Percentiles rank a stretch among this genome's conserved stretches.
Evolutionary conservation across 257 asterid species (phyloP).

Genomic region (Oldenlandia corymbosa): DNA sequence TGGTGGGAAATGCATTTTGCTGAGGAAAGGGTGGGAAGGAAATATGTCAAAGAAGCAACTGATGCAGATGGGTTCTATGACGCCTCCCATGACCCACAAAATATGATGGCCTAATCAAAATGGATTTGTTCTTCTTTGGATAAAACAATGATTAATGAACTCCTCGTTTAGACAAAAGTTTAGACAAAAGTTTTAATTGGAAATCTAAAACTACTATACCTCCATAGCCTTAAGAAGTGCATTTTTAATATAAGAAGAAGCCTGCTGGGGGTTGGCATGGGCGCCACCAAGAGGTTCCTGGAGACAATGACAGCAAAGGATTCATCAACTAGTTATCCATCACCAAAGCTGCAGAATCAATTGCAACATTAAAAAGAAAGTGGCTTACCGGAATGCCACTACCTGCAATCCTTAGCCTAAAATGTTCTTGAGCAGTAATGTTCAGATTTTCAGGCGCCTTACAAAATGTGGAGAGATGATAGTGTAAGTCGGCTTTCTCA

Average conservation of each 20-base stretch:
- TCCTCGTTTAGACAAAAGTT: neutral
- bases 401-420: slow-evolving; percentile 37
- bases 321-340: too few species aligned
- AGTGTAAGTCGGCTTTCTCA: neutral
- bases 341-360: neutral
- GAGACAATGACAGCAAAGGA: neutral
- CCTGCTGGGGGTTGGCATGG: slow-evolving; percentile 48
- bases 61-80: slow-evolving; percentile 32
- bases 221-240: slow-evolving; percentile 46
- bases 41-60: slow-evolving; percentile 31
- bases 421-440: slow-evolving; percentile 48
- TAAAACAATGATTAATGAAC: too few species aligned
- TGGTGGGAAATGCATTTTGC: slow-evolving; percentile 60
- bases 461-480: neutral
- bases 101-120: slow-evolving; percentile 34
- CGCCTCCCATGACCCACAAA: slow-evolving; percentile 51
- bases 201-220: slow-evolving; percentile 18
- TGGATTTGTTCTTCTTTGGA: too few species aligned
- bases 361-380: neutral
- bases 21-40: slow-evolving; percentile 63
- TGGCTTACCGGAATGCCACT: slow-evolving; percentile 42
- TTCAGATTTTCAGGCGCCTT: slow-evolving; percentile 51
- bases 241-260: slow-evolving; percentile 41
- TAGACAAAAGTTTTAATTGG: neutral
- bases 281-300: slow-evolving; percentile 65